Conservation (phyloP, 768 basidiomycete genomes). For the Dacryopinax spathularia region DNA sequence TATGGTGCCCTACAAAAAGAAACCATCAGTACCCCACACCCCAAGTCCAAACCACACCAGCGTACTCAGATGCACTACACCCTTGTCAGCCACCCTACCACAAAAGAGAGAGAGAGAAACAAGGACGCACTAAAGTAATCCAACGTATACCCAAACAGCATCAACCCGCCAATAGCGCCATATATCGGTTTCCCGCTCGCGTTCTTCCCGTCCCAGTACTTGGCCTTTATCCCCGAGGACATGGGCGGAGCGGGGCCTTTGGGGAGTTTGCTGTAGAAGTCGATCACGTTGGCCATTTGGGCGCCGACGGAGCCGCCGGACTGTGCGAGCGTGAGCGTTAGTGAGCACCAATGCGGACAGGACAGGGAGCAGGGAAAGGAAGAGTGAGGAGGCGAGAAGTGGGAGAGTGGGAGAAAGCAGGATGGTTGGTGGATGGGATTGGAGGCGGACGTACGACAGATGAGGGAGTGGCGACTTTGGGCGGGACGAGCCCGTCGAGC, state of each 20-base stretch:
- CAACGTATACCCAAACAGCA: slow-evolving; percentile 69
- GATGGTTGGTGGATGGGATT: neutral
- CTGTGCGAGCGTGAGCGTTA: neutral
- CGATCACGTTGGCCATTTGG: slow-evolving; percentile 70
- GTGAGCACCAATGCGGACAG: too few relatives aligned
- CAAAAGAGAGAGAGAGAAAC: slow-evolving; percentile 6
- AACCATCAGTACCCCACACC: slow-evolving; percentile 16
- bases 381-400: too few relatives aligned
- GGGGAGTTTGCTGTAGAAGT: slow-evolving; percentile 93
- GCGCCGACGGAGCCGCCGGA: slow-evolving; percentile 54
- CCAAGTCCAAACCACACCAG: slow-evolving; percentile 11
- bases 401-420: too few relatives aligned
- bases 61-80: slow-evolving; percentile 71
- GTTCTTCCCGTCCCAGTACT: slow-evolving; percentile 74
- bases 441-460: slow-evolving; percentile 54
- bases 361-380: too few relatives aligned
- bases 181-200: slow-evolving; percentile 60
- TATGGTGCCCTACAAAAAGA: slow-evolving; percentile 57
- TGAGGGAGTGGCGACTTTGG: slow-evolving; percentile 85
- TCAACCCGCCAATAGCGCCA: slow-evolving; percentile 47
- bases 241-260: slow-evolving; percentile 58
- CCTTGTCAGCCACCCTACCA: slow-evolving; percentile 8
- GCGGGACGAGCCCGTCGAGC: slow-evolving; percentile 74
- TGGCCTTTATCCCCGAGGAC: slow-evolving; percentile 55
- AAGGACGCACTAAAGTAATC: slow-evolving; percentile 72